These are phyloP conservation scores for Exophiala spinifera DNA, from an alignment of 2,329 filamentous ascomycete species.

Conservation along the genomic window DNA sequence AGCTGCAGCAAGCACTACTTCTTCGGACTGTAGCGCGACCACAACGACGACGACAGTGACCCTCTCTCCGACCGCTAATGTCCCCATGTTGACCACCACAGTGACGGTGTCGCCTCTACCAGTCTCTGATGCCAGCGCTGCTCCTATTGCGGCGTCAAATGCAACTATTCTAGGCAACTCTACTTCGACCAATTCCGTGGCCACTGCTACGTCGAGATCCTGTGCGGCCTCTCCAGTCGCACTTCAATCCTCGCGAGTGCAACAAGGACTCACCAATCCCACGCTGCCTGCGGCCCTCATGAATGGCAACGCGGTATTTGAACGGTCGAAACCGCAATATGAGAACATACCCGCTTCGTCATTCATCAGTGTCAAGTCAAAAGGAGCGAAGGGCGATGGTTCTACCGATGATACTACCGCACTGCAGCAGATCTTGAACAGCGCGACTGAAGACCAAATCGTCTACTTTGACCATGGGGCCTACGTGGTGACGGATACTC, in stretches of 20 bases:
- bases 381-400: slow-evolving; percentile 85
- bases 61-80: slow-evolving; percentile 8
- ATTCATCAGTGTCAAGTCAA: slow-evolving; percentile 79
- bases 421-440: slow-evolving; percentile 75
- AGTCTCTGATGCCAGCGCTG: background rate
- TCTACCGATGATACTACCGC: slow-evolving; percentile 79
- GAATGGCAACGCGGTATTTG: slow-evolving; percentile 64
- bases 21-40: slow-evolving; percentile 15
- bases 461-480: slow-evolving; percentile 64
- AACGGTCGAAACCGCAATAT: slow-evolving; percentile 88
- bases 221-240: slow-evolving; percentile 19
- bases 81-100: slow-evolving; percentile 3
- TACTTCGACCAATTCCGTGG: background rate
- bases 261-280: slow-evolving; percentile 14
- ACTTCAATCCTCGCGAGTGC: slow-evolving; percentile 16
- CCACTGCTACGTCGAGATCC: slow-evolving; percentile 4
- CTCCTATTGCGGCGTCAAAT: slow-evolving; percentile 2
- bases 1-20: background rate
- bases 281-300: slow-evolving; percentile 51
- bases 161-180: slow-evolving; percentile 1
- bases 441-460: slow-evolving; percentile 57
- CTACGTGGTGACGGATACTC: slow-evolving; percentile 59
- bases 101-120: slow-evolving; percentile 8
- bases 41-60: slow-evolving; percentile 21
- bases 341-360: slow-evolving; percentile 61